These are phyloP conservation scores for Spergularia bocconei DNA, from an alignment of 148 eudicot species.

Conservation along the genomic window DNA sequence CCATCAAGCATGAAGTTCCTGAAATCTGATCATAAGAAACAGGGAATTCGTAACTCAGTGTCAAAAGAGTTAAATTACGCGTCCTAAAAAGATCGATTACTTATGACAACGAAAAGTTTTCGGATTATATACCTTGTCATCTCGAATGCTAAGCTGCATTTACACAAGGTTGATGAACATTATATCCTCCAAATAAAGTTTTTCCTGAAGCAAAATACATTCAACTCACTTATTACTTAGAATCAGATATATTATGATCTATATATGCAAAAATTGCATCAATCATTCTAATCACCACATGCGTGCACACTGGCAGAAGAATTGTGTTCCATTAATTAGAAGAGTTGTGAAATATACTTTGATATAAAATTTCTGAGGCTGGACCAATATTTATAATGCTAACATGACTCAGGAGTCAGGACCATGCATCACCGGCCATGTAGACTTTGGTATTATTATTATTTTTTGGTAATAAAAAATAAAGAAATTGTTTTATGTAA, in stretches of 20 bases:
- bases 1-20: slow-evolving; percentile 60
- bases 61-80: not conserved
- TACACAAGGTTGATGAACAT: slow-evolving; percentile 33
- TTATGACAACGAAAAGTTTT: not conserved
- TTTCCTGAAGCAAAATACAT: slow-evolving; percentile 15
- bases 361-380: not conserved
- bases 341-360: slow-evolving; percentile 2
- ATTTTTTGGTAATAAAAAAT: not conserved
- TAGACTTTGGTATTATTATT: not conserved
- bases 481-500: too few relatives aligned
- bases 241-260: not conserved
- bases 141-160: slow-evolving; percentile 43
- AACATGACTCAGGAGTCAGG: slow-evolving; percentile 2
- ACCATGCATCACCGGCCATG: slow-evolving; percentile 3
- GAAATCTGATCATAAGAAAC: slow-evolving; percentile 36
- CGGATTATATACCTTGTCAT: slow-evolving; percentile 57
- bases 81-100: too few relatives aligned
- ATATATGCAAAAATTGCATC: not conserved
- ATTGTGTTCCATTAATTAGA: not conserved
- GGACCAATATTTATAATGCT: slow-evolving; percentile 18
- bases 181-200: slow-evolving; percentile 19
- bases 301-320: slow-evolving; percentile 9
- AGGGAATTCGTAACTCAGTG: not conserved
- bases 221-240: not conserved
- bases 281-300: slow-evolving; percentile 4